Evolutionary conservation across 768 basidiomycete species (phyloP).

Genomic region (Nevesoporus exiguus): DNA sequence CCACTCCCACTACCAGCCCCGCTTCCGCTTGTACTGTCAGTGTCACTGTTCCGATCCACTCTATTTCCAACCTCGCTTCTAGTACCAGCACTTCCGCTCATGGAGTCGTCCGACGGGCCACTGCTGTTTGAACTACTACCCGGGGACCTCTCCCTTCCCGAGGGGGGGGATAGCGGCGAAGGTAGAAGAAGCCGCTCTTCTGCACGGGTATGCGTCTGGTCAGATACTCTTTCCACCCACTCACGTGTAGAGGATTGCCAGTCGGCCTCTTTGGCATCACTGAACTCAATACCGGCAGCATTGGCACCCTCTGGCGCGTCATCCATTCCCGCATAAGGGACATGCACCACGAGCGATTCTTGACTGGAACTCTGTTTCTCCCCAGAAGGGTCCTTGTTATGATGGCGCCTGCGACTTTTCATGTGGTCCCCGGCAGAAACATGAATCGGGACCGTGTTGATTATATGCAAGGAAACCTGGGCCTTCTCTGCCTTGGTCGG

Average conservation of each 20-base stretch:
- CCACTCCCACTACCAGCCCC: constrained; percentile 2
- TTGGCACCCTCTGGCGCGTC: constrained; percentile 19
- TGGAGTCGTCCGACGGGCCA: constrained; percentile 26
- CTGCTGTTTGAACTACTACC: constrained; percentile 26
- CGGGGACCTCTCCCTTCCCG: constrained; percentile 23
- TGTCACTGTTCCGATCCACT: constrained; percentile 8
- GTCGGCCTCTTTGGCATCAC: constrained; percentile 19
- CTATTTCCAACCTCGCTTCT: constrained; percentile 6
- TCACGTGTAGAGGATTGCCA: constrained; percentile 36
- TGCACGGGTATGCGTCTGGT: constrained; percentile 25
- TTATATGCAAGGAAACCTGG: constrained; percentile 4
- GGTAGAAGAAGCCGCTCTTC: constrained; percentile 5
- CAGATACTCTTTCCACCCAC: constrained; percentile 45
- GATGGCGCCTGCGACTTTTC: constrained; percentile 16
- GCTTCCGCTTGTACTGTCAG: constrained; percentile 10
- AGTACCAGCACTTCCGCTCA: constrained; percentile 4
- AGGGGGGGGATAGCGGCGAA: constrained; percentile 1
- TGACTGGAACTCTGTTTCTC: constrained; percentile 15
- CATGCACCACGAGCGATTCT: constrained; percentile 30
- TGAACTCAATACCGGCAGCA: constrained; percentile 12
- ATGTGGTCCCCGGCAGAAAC: constrained; percentile 29
- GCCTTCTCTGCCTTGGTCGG: background rate
- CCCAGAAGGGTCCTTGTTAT: background rate
- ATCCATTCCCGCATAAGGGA: constrained; percentile 20
- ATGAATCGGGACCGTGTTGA: constrained; percentile 24